Evolutionary conservation across 2,329 filamentous ascomycete genomes (phyloP).

Genomic region (Akanthomyces dipterigenus): DNA sequence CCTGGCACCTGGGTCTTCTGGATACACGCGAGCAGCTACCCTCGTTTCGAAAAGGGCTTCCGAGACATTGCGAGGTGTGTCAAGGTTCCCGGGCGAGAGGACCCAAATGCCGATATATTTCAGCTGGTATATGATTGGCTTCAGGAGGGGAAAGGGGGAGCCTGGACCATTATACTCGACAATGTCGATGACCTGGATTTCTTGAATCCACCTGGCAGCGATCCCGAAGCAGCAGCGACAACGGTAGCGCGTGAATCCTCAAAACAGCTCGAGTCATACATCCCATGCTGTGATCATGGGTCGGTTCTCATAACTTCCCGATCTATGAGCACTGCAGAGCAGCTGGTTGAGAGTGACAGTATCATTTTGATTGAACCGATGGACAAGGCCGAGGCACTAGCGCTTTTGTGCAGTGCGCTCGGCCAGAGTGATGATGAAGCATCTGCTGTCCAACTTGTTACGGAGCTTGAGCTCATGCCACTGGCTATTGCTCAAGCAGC

Average conservation of each 20-base stretch:
- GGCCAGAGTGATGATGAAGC: background rate
- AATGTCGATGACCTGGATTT: constrained; percentile 16
- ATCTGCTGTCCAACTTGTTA: constrained; percentile 13
- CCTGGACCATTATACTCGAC: constrained; percentile 19
- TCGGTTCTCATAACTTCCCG: constrained; percentile 17
- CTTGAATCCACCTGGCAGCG: background rate
- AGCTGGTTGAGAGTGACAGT: constrained; percentile 11
- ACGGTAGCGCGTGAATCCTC: background rate
- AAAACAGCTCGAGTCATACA: constrained; percentile 8
- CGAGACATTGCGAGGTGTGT: constrained; percentile 25
- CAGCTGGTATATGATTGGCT: constrained; percentile 25
- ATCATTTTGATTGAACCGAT: constrained; percentile 15
- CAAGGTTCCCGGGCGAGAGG: constrained; percentile 23
- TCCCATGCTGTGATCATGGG: constrained; percentile 15
- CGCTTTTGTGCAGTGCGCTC: constrained; percentile 16
- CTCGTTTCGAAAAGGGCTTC: constrained; percentile 28
- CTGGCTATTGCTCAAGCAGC: constrained; percentile 25
- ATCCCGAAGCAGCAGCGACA: background rate
- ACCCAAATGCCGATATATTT: constrained; percentile 26
- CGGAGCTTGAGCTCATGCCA: constrained; percentile 22
- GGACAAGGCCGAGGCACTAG: constrained; percentile 8
- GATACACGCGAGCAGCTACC: constrained; percentile 27
- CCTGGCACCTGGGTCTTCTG: constrained; percentile 29
- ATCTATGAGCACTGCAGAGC: constrained; percentile 12
- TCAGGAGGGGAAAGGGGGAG: constrained; percentile 15